phyloP scores from a whole-genome alignment of 768 basidiomycete genomes.

The Xerocomus brunneocitrinus region DNA sequence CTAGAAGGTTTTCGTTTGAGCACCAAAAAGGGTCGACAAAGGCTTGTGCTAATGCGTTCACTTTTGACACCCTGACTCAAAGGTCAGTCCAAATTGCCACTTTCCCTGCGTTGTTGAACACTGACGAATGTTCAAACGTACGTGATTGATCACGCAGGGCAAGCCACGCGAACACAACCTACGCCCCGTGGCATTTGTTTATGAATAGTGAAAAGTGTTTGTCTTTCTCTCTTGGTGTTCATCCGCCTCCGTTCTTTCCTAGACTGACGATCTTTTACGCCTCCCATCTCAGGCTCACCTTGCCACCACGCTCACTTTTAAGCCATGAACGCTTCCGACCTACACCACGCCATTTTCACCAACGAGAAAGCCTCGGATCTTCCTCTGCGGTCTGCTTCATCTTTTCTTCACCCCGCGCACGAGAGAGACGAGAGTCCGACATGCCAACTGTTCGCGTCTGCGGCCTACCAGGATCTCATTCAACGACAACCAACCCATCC shows the following conservation, averaged over 20 bases:
- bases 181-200: conserved; percentile 6
- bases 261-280: conserved; percentile 15
- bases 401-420: conserved; percentile 17
- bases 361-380: conserved; percentile 26
- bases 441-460: conserved; percentile 15
- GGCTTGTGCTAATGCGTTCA: neutral
- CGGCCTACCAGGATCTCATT: conserved; percentile 36
- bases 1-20: conserved; percentile 7
- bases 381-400: conserved; percentile 16
- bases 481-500: conserved; percentile 42
- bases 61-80: neutral
- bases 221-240: conserved; percentile 11
- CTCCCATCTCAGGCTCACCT: conserved; percentile 4
- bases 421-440: conserved; percentile 15
- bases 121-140: neutral
- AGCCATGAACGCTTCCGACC: conserved; percentile 56
- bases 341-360: conserved; percentile 51
- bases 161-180: conserved; percentile 1
- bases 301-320: conserved; percentile 14
- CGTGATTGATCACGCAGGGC: conserved; percentile 9
- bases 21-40: conserved; percentile 15
- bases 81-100: conserved; percentile 11
- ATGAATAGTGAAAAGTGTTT: conserved; percentile 11
- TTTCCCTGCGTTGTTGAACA: neutral
- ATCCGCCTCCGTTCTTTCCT: conserved; percentile 3